Evolutionary conservation across 2,329 filamentous ascomycete species (phyloP).

Genomic region (Chrysoporthe cubensis): DNA sequence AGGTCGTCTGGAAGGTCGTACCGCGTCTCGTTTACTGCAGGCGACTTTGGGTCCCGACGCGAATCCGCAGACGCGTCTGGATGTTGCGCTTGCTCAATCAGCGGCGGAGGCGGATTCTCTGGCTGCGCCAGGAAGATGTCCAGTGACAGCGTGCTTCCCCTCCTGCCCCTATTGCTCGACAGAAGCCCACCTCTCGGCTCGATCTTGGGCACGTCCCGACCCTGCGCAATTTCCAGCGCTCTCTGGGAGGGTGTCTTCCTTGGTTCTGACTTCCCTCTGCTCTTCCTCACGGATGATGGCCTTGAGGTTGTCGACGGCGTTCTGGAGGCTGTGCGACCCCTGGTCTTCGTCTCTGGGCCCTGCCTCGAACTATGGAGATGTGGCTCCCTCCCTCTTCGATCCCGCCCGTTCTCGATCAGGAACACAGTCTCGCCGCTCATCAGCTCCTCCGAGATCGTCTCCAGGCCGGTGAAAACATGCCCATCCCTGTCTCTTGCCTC

Average conservation of each 20-base stretch:
- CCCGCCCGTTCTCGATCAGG: constrained; percentile 15
- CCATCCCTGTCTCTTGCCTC: constrained; percentile 25
- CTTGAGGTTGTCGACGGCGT: constrained; percentile 10
- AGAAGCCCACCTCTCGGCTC: background rate
- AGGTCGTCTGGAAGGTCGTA: background rate
- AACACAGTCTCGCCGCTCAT: constrained; percentile 18
- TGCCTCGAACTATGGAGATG: background rate
- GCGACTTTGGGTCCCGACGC: background rate
- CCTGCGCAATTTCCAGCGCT: constrained; percentile 17
- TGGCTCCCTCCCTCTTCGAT: background rate
- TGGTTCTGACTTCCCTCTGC: constrained; percentile 10
- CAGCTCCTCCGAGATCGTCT: constrained; percentile 17
- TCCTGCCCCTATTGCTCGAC: background rate
- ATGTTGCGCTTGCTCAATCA: background rate
- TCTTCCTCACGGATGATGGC: background rate
- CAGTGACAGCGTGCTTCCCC: constrained; percentile 4
- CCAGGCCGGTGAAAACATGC: constrained; percentile 12
- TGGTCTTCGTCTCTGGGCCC: background rate
- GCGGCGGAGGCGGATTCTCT: background rate
- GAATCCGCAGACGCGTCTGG: background rate
- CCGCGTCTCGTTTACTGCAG: background rate
- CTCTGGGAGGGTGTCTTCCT: constrained; percentile 20
- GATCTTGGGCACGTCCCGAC: background rate
- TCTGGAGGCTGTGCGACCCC: background rate
- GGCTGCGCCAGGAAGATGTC: background rate